Evolutionary conservation across 1,139 yeast genomes (phyloP).

Genomic region (Yamadazyma taylorii): DNA sequence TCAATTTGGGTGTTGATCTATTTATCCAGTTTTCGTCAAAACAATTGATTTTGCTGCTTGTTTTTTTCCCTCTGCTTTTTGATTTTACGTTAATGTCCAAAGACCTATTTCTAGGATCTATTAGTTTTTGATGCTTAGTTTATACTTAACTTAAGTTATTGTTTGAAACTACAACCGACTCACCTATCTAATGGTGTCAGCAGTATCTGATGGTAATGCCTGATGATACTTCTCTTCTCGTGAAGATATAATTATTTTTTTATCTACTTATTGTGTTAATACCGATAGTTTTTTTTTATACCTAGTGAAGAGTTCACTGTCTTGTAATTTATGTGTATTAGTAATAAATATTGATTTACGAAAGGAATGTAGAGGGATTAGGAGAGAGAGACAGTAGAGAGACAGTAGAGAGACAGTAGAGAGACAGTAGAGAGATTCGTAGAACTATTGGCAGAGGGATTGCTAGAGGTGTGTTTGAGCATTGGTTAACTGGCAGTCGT

Average conservation of each 20-base stretch:
- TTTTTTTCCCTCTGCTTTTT: neutral
- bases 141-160: constrained; percentile 1
- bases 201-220: too few relatives aligned
- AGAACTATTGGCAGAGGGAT: too few relatives aligned
- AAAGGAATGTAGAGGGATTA: too few relatives aligned
- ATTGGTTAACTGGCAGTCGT: too few relatives aligned
- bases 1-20: constrained; percentile 1
- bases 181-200: too few relatives aligned
- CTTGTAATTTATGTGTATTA: constrained; percentile 18
- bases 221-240: too few relatives aligned
- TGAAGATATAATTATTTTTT: too few relatives aligned
- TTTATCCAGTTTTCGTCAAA: constrained; percentile 3
- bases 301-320: constrained; percentile 4
- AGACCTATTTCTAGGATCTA: constrained; percentile 3
- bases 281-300: constrained; percentile 6
- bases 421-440: too few relatives aligned
- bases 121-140: neutral
- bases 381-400: too few relatives aligned
- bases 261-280: neutral
- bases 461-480: too few relatives aligned
- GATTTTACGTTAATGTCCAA: neutral
- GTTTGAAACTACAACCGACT: neutral
- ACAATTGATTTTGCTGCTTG: neutral
- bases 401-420: too few relatives aligned
- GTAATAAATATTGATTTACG: constrained; percentile 8